Conservation (phyloP, 2,329 filamentous ascomycete genomes). For the Gremmenia infestans region DNA sequence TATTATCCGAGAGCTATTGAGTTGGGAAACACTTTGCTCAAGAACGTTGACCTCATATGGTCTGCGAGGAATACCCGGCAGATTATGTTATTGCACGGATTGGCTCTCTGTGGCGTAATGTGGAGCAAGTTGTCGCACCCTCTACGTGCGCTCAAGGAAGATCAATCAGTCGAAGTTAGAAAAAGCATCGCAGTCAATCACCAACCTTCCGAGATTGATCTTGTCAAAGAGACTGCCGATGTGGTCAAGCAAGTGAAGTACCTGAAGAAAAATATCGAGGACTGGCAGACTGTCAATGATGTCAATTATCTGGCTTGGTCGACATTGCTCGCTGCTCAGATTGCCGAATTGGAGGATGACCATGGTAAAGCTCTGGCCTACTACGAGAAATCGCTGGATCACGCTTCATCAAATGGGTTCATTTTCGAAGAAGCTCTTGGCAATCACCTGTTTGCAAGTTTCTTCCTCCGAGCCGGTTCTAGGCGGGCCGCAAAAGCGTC, state of each 20-base stretch:
- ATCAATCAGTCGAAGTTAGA: constrained; percentile 35
- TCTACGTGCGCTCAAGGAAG: constrained; percentile 12
- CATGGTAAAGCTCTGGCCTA: constrained; percentile 54
- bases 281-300: constrained; percentile 58
- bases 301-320: constrained; percentile 71
- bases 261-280: constrained; percentile 56
- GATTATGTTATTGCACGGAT: constrained; percentile 55
- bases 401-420: constrained; percentile 62
- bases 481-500: constrained; percentile 65
- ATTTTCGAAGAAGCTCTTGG: constrained; percentile 67
- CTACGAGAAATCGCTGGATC: constrained; percentile 69
- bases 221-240: constrained; percentile 40
- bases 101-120: constrained; percentile 50
- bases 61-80: constrained; percentile 54
- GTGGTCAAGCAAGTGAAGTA: constrained; percentile 49
- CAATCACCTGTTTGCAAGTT: constrained; percentile 69
- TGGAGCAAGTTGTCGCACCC: constrained; percentile 29
- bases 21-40: constrained; percentile 46
- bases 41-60: constrained; percentile 48
- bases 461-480: constrained; percentile 60
- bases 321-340: constrained; percentile 61
- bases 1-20: constrained; percentile 56
- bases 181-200: constrained; percentile 4
- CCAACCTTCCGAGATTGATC: constrained; percentile 34
- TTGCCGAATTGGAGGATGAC: constrained; percentile 56